phyloP scores from a whole-genome alignment of 192 early-diverging fungal genomes.

The Coemansia aciculifera region DNA sequence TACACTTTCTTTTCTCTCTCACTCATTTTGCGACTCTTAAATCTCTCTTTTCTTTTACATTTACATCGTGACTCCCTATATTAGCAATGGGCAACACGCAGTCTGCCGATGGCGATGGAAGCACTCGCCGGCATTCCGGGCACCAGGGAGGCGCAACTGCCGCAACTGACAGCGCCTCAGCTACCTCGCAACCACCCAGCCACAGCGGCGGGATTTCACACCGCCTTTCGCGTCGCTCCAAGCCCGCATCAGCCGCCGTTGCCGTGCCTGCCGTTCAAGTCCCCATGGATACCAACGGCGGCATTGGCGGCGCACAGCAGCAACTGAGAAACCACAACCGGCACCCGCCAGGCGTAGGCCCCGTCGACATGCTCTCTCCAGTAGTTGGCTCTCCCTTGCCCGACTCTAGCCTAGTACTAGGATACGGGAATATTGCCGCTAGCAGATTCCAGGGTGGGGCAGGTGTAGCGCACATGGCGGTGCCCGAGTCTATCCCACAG shows the following conservation, averaged over 20 bases:
- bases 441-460: conserved; percentile 6
- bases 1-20: background rate
- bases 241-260: conserved; percentile 34
- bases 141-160: conserved; percentile 22
- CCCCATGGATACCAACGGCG: conserved; percentile 8
- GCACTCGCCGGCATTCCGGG: conserved; percentile 33
- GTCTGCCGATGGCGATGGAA: conserved; percentile 39
- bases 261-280: conserved; percentile 30
- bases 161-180: background rate
- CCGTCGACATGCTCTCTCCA: conserved; percentile 50
- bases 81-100: conserved; percentile 51
- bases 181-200: conserved; percentile 4
- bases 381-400: conserved; percentile 55
- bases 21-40: background rate
- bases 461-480: conserved; percentile 24
- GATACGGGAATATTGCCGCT: conserved; percentile 10
- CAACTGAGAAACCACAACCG: conserved; percentile 6
- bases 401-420: conserved; percentile 19
- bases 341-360: conserved; percentile 32
- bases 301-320: conserved; percentile 8
- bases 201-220: conserved; percentile 31
- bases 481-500: conserved; percentile 53
- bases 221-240: conserved; percentile 45
- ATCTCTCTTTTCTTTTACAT: background rate
- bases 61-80: background rate